Evolutionary conservation across 2,329 filamentous ascomycete genomes (phyloP).

Genomic region (Stachybotrys chlorohalonatus): DNA sequence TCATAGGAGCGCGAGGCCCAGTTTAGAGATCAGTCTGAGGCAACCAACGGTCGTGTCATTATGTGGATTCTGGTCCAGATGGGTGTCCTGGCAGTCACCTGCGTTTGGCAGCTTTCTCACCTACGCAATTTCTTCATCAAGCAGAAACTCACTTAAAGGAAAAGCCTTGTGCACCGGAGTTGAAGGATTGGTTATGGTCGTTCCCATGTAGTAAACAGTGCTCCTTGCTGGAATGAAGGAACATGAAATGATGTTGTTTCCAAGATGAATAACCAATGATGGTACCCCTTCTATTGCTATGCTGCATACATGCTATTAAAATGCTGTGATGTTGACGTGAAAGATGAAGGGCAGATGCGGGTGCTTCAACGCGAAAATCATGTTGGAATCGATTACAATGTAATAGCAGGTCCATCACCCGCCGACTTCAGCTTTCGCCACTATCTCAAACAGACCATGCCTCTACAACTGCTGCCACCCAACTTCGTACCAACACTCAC

Average conservation of each 20-base stretch:
- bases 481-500: conserved; percentile 7
- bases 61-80: conserved; percentile 92
- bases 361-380: background rate
- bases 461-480: conserved; percentile 11
- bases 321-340: background rate
- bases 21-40: conserved; percentile 95
- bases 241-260: background rate
- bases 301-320: background rate
- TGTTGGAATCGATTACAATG: background rate
- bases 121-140: conserved; percentile 98
- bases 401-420: background rate
- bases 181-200: background rate
- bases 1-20: conserved; percentile 87
- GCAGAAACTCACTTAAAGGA: conserved; percentile 80
- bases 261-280: background rate
- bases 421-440: background rate
- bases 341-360: background rate
- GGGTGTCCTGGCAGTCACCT: conserved; percentile 73
- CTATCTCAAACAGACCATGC: conserved; percentile 16
- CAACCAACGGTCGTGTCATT: conserved; percentile 83
- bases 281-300: background rate
- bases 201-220: conserved; percentile 5
- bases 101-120: conserved; percentile 95
- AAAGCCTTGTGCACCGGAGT: conserved; percentile 7
- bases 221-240: background rate